Base-by-base conservation (phyloP, 306 rosid species). In the Alnus rubra region DNA sequence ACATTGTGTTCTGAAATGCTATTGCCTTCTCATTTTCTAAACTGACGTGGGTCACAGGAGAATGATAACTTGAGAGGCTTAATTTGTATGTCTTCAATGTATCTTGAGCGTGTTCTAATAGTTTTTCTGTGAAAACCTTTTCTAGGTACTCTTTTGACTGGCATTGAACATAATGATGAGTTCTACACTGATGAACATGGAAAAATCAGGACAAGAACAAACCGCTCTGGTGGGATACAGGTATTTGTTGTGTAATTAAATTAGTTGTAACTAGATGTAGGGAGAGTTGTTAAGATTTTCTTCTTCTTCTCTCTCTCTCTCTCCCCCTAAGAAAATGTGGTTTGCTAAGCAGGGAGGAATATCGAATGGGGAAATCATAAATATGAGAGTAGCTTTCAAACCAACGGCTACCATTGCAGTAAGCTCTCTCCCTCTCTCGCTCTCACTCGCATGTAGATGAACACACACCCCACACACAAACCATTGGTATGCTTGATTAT, bases 171-270 rank as follows among this genome's bases (percentile, higher is more conserved):
- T 83, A 96, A 96, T 78, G 99, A 96, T 82, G 97, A 90, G 65
- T 96, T 91, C 85, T 96, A 76, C 79, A 63, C 90, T 68, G 96
- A 91, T 80, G 82, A 90, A 62, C 87, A 83, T 74, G 93, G 94
- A 83, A 81, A 68, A 76, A 82, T 88, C 78, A 88, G 94, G 82
- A 96, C 99, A 44, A 89, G 90, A 83, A 90, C 99, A 65, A 96
- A 96, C 82, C 97, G 98, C 72, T 96, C 98, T 71, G 99, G 99
- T 75, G 99, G 98, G 79, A 88, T 92, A 77, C 98, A 96, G 97
- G 98, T 94, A 82, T 9, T 19, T 69, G 71, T 78, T 77, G 16
- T 35, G 6, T 9, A 50, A 74, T 78, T 78, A 59, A 55, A 7
- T 71, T 82, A 69, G 54, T 48, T 81, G 52, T 76, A 72, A 84